These are phyloP conservation scores for Floccularia luteovirens DNA, from an alignment of 768 basidiomycete genomes.

Conservation along the genomic window DNA sequence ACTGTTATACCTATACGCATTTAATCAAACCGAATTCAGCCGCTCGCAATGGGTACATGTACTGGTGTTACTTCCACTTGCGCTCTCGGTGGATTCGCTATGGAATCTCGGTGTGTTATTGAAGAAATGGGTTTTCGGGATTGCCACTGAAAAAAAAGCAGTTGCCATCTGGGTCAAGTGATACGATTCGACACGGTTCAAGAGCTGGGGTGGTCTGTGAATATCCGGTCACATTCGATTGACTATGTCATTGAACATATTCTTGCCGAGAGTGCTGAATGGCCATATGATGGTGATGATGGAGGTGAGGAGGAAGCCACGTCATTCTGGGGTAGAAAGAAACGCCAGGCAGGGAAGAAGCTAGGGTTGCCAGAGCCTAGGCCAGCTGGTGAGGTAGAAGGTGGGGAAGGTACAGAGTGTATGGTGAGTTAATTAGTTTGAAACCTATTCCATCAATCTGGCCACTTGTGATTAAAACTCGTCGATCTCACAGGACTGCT, in stretches of 20 bases:
- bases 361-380: neutral
- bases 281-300: neutral
- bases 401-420: neutral
- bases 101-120: slow-evolving; percentile 44
- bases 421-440: neutral
- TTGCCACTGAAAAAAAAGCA: neutral
- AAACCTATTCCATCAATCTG: neutral
- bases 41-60: slow-evolving; percentile 82
- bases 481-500: neutral
- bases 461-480: neutral
- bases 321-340: neutral
- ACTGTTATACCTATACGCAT: neutral
- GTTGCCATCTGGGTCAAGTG: slow-evolving; percentile 85
- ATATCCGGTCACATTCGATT: slow-evolving; percentile 66
- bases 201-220: slow-evolving; percentile 73
- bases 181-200: slow-evolving; percentile 83
- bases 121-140: neutral
- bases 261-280: slow-evolving; percentile 16
- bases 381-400: neutral
- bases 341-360: neutral
- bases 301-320: neutral
- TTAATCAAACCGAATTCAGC: slow-evolving; percentile 26
- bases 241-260: slow-evolving; percentile 56
- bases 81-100: slow-evolving; percentile 65
- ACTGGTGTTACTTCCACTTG: slow-evolving; percentile 56